Evolutionary conservation across 2,329 filamentous ascomycete genomes (phyloP).

Genomic region (Paradendryphiella salina): DNA sequence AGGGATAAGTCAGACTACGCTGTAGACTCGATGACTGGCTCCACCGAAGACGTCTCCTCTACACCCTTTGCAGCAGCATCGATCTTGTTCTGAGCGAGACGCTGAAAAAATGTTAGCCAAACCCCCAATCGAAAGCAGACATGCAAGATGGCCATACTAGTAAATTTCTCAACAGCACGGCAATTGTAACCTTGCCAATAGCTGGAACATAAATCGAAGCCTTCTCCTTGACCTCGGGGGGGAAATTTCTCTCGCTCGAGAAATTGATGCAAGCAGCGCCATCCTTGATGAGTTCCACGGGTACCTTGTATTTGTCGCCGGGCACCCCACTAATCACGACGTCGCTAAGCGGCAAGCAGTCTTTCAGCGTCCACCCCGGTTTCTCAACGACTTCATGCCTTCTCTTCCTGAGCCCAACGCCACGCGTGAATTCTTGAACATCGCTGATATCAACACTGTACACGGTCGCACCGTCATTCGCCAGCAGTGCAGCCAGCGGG

Average conservation of each 20-base stretch:
- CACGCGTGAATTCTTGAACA: constrained; percentile 88
- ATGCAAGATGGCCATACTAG: constrained; percentile 62
- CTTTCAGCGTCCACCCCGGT: constrained; percentile 74
- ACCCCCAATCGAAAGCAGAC: background rate
- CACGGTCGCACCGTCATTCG: constrained; percentile 93
- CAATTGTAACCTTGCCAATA: constrained; percentile 96
- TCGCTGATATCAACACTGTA: constrained; percentile 93
- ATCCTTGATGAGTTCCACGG: constrained; percentile 77
- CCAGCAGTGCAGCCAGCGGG: constrained; percentile 86
- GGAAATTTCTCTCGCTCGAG: constrained; percentile 93
- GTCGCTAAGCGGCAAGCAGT: constrained; percentile 85
- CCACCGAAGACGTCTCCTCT: constrained; percentile 23
- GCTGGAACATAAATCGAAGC: constrained; percentile 96
- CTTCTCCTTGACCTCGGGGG: constrained; percentile 86
- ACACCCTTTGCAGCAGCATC: constrained; percentile 35
- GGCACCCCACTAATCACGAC: constrained; percentile 95
- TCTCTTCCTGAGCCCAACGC: constrained; percentile 79
- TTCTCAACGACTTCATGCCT: constrained; percentile 87
- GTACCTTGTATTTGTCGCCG: constrained; percentile 84
- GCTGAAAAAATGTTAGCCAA: constrained; percentile 34
- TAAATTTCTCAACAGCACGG: constrained; percentile 84
- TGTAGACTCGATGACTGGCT: constrained; percentile 20
- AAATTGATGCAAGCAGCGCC: constrained; percentile 99
- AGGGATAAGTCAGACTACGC: constrained; percentile 1
- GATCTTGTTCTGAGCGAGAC: constrained; percentile 51